Evolutionary conservation across 495 filamentous ascomycete genomes (phyloP), one percentile per base, ranked within the genome.

Genomic region (Cudoniella acicularis): DNA sequence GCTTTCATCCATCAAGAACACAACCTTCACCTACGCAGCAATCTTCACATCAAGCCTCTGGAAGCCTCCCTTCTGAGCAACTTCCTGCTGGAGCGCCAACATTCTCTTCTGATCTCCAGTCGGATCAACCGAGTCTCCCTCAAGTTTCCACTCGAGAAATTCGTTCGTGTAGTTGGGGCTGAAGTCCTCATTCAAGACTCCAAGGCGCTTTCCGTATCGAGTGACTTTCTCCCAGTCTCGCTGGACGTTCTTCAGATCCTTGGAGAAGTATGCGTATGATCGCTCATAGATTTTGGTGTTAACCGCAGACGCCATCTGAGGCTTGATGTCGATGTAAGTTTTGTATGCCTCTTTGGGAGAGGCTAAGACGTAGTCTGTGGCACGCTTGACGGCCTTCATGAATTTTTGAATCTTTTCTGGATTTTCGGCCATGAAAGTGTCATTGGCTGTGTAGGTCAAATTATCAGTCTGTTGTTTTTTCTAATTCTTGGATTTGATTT

Each of bases 221-320:
- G 85, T 88, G 24, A 88, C 85, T 77, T 89, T 89, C 51, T 73
- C 69, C 84, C 83, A 88, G 74, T 88, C 85, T 56, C 84, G 81
- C 51, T 67, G 61, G 20, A 89, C 84, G 65, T 88, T 88, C 83
- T 89, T 85, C 59, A 89, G 63, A 61, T 89, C 85, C 51, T 78
- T 77, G 51, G 82, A 86, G 73, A 87, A 86, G 76, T 89, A 88
- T 6, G 84, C 86, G 67, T 79, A 88, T 20, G 81, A 86, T 56
- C 85, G 80, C 75, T 87, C 84, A 61, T 84, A 87, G 75, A 88
- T 89, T 82, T 88, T 86, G 52, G 80, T 76, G 71, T 88, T 87
- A 53, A 87, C 80, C 16, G 75, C 60, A 4, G 81, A 81, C 23
- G 74, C 83, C 83, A 89, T 87, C 63, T 79, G 73, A 16, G 85